Percentiles rank a stretch among this genome's conserved stretches.
Evolutionary conservation across 2,329 filamentous ascomycete species (phyloP).

Genomic region (Herpotrichia juniperi): DNA sequence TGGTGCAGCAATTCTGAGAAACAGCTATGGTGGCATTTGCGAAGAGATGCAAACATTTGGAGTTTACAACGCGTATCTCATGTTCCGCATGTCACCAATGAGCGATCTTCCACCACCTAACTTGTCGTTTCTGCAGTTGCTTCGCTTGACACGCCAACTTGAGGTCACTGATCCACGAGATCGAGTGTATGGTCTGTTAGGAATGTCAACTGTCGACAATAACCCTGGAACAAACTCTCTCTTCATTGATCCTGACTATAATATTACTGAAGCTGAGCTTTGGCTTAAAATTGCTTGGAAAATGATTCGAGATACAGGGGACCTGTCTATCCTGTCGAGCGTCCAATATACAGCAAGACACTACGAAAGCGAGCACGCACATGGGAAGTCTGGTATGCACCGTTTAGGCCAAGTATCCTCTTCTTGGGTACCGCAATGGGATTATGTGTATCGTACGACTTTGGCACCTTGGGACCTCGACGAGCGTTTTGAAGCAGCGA

Average conservation of each 20-base stretch:
- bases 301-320: neutral
- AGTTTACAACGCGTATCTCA: constrained; percentile 17
- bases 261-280: constrained; percentile 2
- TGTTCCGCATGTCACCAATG: constrained; percentile 11
- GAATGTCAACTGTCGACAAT: constrained; percentile 6
- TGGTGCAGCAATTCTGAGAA: constrained; percentile 8
- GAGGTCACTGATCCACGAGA: constrained; percentile 16
- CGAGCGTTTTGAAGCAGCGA: constrained; percentile 8
- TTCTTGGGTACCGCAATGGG: constrained; percentile 18
- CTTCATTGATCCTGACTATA: constrained; percentile 18
- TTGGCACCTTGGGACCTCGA: constrained; percentile 12
- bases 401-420: neutral
- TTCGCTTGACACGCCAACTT: constrained; percentile 15
- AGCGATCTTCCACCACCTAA: constrained; percentile 9
- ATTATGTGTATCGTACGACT: constrained; percentile 7
- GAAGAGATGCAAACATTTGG: constrained; percentile 9
- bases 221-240: constrained; percentile 1
- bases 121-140: constrained; percentile 9
- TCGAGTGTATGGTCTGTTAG: constrained; percentile 17
- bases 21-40: constrained; percentile 10
- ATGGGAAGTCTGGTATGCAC: neutral
- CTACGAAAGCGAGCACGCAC: constrained; percentile 5
- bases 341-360: constrained; percentile 11
- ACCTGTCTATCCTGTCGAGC: constrained; percentile 13
- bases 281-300: constrained; percentile 7